These are phyloP conservation scores for Podochytrium sp. DNA, from an alignment of 192 early-diverging fungal genomes.

Conservation along the genomic window DNA sequence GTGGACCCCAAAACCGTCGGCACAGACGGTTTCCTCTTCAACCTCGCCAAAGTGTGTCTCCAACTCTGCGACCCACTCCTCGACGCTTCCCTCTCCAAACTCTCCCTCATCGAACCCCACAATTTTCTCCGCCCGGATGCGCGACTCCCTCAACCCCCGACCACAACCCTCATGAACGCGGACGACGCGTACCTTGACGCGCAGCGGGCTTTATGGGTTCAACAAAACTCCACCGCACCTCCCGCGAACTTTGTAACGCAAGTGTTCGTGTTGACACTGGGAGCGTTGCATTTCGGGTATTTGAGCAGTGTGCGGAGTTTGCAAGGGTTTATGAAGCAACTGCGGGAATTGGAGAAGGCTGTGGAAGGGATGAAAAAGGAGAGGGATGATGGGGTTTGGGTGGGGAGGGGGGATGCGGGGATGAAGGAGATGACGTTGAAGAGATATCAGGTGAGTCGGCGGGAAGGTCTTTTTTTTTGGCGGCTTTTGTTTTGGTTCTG, in stretches of 20 bases:
- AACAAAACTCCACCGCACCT: conserved; percentile 2
- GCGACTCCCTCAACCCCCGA: conserved; percentile 64
- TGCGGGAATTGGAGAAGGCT: conserved; percentile 72
- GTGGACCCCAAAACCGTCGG: conserved; percentile 74
- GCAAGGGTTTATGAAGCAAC: conserved; percentile 66
- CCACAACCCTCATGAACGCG: conserved; percentile 77
- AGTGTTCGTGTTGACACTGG: conserved; percentile 81
- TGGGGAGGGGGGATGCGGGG: conserved; percentile 22
- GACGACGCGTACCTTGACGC: conserved; percentile 38
- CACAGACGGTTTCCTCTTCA: conserved; percentile 86
- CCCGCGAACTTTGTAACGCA: conserved; percentile 86
- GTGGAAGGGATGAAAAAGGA: conserved; percentile 65
- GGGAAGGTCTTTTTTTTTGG: conserved; percentile 1
- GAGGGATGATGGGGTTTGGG: conserved; percentile 48
- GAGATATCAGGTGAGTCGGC: conserved; percentile 51
- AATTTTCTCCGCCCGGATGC: conserved; percentile 60
- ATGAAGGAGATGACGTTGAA: conserved; percentile 55
- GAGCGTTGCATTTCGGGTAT: conserved; percentile 79
- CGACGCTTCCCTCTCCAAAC: conserved; percentile 72
- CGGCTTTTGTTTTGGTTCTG: conserved; percentile 6
- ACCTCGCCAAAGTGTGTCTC: conserved; percentile 68
- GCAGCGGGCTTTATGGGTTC: conserved; percentile 18
- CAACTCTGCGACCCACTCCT: conserved; percentile 84
- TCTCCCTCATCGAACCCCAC: conserved; percentile 75
- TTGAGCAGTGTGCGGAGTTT: conserved; percentile 74